Evolutionary conservation across 2,329 filamentous ascomycete genomes (phyloP), one percentile per base, ranked within the genome.

Genomic region (Xylaria sp.): DNA sequence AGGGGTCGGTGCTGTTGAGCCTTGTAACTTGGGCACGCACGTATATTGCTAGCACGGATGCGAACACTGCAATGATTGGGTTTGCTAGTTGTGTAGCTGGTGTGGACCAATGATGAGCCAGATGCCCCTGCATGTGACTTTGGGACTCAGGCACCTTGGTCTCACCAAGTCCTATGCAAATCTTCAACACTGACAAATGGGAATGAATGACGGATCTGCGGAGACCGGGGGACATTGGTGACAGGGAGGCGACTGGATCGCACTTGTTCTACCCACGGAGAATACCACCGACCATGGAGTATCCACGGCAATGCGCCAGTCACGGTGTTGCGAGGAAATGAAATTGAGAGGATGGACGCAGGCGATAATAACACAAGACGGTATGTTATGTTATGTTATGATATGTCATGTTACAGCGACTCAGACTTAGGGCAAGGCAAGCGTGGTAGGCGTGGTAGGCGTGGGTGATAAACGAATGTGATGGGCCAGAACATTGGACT

Each of bases 51-150:
- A 44, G 43, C 54, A 45, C 37, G 19, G 37, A 37, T 41, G 44
- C 43, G 44, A 39, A 47, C 26, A 22, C 41, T 47, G 51, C 51
- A 44, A 43, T 54, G 55, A 58, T 60, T 60, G 47, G 47, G 45
- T 42, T 44, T 48, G 52, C 47, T 55, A 51, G 19, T 47, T 47
- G 44, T 44, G 48, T 46, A 53, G 43, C 42, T 20, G 44, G 22
- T 41, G 50, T n/a, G n/a, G n/a, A 40, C 54, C 43, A 52, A 50
- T 46, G 29, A 26, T 34, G 40, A 29, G 47, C 46, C 52, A 54
- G 40, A 50, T 41, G 40, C 54, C 44, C 49, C 47, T 55, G 50
- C 24, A 21, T 52, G 22, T 41, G 48, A 48, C 48, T 42, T 54
- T 50, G 42, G 24, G 29, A 34, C 29, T 34, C 29, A 13, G 29